A percentile compares a stretch with the other conserved stretches of the same genome.
phyloP scores from a whole-genome alignment of 768 basidiomycete genomes.

The Russula vinacea region DNA sequence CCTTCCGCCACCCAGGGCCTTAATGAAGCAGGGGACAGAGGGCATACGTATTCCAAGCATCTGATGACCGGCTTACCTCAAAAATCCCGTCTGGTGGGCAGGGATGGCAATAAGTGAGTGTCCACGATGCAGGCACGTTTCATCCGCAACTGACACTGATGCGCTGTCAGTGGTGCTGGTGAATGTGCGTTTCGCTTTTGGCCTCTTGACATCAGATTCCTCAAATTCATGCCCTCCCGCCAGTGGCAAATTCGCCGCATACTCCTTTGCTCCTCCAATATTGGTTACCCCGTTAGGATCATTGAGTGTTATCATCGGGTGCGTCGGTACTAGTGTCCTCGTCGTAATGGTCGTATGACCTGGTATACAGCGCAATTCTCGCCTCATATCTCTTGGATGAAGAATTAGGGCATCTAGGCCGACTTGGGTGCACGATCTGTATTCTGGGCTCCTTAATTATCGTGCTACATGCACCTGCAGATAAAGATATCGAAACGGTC shows the following conservation, averaged over 20 bases:
- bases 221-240: not conserved
- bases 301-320: conserved; percentile 95
- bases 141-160: not conserved
- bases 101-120: conserved; percentile 87
- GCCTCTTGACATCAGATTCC: not conserved
- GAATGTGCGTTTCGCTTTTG: conserved; percentile 58
- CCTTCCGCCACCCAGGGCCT: conserved; percentile 59
- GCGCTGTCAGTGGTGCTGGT: conserved; percentile 68
- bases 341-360: conserved; percentile 8
- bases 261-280: conserved; percentile 96
- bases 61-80: conserved; percentile 85
- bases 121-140: not conserved
- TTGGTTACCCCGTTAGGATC: conserved; percentile 98
- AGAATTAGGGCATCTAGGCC: conserved; percentile 89
- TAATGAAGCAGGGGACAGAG: conserved; percentile 72
- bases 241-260: conserved; percentile 93
- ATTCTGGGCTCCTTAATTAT: conserved; percentile 89
- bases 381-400: conserved; percentile 92
- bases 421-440: conserved; percentile 80
- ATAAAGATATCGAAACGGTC: conserved; percentile 88
- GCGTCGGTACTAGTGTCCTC: conserved; percentile 33
- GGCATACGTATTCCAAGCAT: conserved; percentile 52
- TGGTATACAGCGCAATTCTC: conserved; percentile 68
- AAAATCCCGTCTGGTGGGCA: conserved; percentile 95
- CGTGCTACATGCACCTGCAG: conserved; percentile 93